These are phyloP conservation scores for Cladosporium sp. DNA, from an alignment of 2,329 filamentous ascomycete genomes.

Conservation along the genomic window DNA sequence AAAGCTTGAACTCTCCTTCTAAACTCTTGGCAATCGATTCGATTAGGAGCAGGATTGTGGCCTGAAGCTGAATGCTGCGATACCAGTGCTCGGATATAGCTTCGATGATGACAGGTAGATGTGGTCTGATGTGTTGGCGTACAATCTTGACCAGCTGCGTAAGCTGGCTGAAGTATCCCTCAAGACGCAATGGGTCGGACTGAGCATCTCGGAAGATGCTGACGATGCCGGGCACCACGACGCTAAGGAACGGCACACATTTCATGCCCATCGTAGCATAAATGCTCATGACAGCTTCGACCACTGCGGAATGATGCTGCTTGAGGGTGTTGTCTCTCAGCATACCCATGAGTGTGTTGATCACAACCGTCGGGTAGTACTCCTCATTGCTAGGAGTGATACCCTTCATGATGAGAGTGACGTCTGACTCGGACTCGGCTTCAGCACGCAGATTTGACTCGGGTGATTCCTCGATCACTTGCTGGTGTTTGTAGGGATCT, in stretches of 20 bases:
- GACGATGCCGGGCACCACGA: slow-evolving; percentile 93
- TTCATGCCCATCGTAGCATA: slow-evolving; percentile 95
- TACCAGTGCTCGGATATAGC: slow-evolving; percentile 92
- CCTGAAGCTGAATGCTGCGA: slow-evolving; percentile 75
- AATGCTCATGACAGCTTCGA: slow-evolving; percentile 98
- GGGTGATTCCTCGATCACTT: slow-evolving; percentile 85
- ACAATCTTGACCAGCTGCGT: slow-evolving; percentile 93
- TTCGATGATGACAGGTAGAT: slow-evolving; percentile 80
- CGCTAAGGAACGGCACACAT: slow-evolving; percentile 89
- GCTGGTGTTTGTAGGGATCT: slow-evolving; percentile 94
- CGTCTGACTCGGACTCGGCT: slow-evolving; percentile 77
- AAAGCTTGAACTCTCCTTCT: slow-evolving; percentile 97
- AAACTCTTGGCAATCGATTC: slow-evolving; percentile 92
- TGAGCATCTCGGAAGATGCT: slow-evolving; percentile 83
- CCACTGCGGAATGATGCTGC: slow-evolving; percentile 89
- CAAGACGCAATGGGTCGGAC: slow-evolving; percentile 65
- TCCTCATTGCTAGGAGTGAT: slow-evolving; percentile 96
- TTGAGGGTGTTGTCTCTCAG: slow-evolving; percentile 86
- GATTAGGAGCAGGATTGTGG: slow-evolving; percentile 86
- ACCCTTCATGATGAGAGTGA: slow-evolving; percentile 96
- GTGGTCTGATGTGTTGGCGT: slow-evolving; percentile 91
- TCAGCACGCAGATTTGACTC: slow-evolving; percentile 74
- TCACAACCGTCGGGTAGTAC: slow-evolving; percentile 97
- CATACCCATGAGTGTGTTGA: slow-evolving; percentile 90
- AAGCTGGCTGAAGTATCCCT: slow-evolving; percentile 97